Percentiles rank a stretch among this genome's conserved stretches.
phyloP scores from a whole-genome alignment of 345 rosid species.

The Cardamine resedifolia region DNA sequence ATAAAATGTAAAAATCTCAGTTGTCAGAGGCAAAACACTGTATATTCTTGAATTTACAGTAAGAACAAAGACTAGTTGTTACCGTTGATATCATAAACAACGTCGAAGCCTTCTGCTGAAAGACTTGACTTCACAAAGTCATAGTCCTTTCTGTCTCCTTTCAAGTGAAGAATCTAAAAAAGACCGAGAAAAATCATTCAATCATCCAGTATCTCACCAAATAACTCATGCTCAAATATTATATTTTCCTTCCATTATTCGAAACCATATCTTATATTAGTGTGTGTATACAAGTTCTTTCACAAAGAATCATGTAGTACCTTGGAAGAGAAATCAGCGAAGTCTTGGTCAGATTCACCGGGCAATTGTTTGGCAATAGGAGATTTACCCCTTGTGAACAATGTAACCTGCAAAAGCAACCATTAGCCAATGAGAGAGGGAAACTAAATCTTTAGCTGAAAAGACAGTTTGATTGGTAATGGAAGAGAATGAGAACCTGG shows the following conservation, averaged over 20 bases:
- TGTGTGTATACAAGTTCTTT: neutral
- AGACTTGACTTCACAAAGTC: conserved; percentile 97
- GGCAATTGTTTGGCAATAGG: conserved; percentile 86
- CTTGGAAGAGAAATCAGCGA: conserved; percentile 83
- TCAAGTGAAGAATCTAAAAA: conserved; percentile 80
- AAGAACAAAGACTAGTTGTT: conserved; percentile 13
- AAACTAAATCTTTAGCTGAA: neutral
- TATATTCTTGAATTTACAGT: neutral
- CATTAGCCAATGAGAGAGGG: neutral
- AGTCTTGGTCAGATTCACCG: conserved; percentile 86
- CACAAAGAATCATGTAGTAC: conserved; percentile 39
- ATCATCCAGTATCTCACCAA: neutral
- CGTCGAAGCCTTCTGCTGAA: conserved; percentile 87
- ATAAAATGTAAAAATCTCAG: neutral
- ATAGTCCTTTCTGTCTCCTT: conserved; percentile 93
- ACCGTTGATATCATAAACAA: conserved; percentile 96
- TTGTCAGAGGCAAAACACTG: neutral
- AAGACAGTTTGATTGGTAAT: neutral
- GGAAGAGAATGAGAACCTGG: conserved; percentile 51
- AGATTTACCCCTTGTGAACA: conserved; percentile 94
- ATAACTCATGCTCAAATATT: neutral
- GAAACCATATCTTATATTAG: neutral
- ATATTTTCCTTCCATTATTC: neutral
- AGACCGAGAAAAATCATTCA: conserved; percentile 13
- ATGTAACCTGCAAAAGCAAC: conserved; percentile 65